Evolutionary conservation across 371 early-diverging fungal species (phyloP), one percentile per base, ranked within the genome.

Genomic region (Syncephalastrum sp.): DNA sequence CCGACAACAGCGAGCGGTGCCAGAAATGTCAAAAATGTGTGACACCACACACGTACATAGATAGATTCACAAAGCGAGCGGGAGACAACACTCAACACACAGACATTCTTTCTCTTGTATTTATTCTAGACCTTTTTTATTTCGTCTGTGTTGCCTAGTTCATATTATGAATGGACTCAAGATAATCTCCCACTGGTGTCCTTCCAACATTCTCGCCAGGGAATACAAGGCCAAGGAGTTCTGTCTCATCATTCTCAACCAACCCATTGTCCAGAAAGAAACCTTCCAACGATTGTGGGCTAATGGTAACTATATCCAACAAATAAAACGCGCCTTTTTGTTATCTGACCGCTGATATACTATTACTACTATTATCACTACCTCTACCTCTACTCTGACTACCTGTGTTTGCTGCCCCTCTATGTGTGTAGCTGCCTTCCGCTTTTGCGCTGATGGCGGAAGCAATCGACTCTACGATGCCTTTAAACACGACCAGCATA

Each of bases 391-490:
- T 21, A 21, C 21, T 21, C 21, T 21, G 21, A 21, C 21, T 21
- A 21, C 21, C 21, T 21, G 21, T 21, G 2, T 21, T 21, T 21
- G 21, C 21, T 21, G 1, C 21, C 21, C 2, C 21, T 38, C 3
- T 61, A 14, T 42, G 14, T 19, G 43, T 19, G 23, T 55, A 84
- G 95, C 94, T 5, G 58, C 74, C 1, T 68, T 84, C 49, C 73
- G 79, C 4, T 73, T 93, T 24, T 92, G 93, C 57, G 93, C 93
- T 5, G 97, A 96, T 63, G 97, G 96, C 12, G 97, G 94, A 6
- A 88, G 91, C 23, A 97, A 97, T 70, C 79, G 91, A 29, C 74
- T 97, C 21, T 91, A 86, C 57, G 89, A 91, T 56, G 60, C 77
- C 1, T 82, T 91, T 24, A 67, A 63, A 19, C 62, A 71, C 17